Evolutionary conservation across 306 rosid species (phyloP), one percentile per base, ranked within the genome.

Genomic region (Myrica gale): DNA sequence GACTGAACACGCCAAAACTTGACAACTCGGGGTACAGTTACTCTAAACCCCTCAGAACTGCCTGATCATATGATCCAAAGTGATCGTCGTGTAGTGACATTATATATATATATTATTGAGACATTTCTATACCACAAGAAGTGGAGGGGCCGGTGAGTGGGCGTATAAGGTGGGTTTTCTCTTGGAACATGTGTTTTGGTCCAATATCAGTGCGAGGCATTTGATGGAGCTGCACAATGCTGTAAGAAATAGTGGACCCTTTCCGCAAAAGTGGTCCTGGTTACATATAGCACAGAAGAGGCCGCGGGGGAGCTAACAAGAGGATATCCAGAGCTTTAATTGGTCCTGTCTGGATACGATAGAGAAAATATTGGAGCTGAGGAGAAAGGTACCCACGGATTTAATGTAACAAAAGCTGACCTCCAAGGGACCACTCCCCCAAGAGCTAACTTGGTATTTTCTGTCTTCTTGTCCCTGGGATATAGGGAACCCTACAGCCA

Each of bases 311-410:
- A 56, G 63, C 39, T 56, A 9, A 8, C 53, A 11, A 48, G 16
- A 66, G 68, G 44, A 72, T 32, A 63, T 80, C 82, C 78, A 17
- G 68, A 71, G 82, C 74, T 78, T 65, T 80, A 71, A 45, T 79
- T 69, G 80, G 61, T 52, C 72, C 76, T 63, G 7, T 73, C 77
- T 69, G 65, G 53, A 75, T 67, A 71, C 7, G 75, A 56, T 42
- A 41, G 50, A 7, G 70, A 66, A 66, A 66, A 66, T 2, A 48
- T 26, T 65, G 46, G 50, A 19, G 21, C 13, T 42, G 13, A 46
- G 52, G 6, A 41, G 50, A n/a, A 46, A 56, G 56, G 68, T 41
- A 66, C 81, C 83, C 81, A 50, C 74, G 77, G 85, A 78, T 78
- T 72, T 81, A 75, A 39, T 79, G 75, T 56, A 46, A 4, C 9